Percentiles rank a stretch among this genome's conserved stretches.
These are phyloP conservation scores for Ophiostoma ulmi DNA, from an alignment of 2,329 filamentous ascomycete genomes.

Conservation along the genomic window DNA sequence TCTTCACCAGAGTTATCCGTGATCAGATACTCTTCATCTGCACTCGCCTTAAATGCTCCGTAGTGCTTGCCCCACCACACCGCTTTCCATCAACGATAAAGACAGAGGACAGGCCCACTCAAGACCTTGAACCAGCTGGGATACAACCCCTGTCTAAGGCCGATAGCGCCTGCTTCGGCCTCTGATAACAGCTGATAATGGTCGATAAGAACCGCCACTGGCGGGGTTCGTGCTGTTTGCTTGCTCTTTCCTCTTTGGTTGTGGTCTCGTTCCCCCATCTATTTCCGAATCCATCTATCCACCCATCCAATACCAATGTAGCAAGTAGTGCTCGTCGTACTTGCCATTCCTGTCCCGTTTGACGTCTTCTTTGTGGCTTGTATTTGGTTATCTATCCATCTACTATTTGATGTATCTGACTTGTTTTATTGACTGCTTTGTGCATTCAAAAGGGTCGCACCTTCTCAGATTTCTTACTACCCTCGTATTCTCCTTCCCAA, in stretches of 20 bases:
- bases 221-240: conserved; percentile 2
- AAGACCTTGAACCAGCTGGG: background rate
- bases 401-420: background rate
- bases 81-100: conserved; percentile 20
- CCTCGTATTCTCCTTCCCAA: background rate
- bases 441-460: background rate
- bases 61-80: conserved; percentile 16
- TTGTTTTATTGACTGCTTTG: background rate
- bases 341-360: background rate
- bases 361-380: no score
- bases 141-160: conserved; percentile 6
- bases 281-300: background rate
- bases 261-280: background rate
- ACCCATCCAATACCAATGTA: background rate
- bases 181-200: background rate
- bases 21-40: background rate
- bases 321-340: background rate
- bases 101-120: background rate
- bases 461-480: background rate
- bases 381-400: no score
- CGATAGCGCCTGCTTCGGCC: conserved; percentile 8
- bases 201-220: conserved; percentile 2
- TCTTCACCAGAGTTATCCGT: no score
- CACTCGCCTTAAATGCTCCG: conserved; percentile 5
- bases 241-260: background rate